Conservation (phyloP, 73 alveolate genomes). For the Paramecium caudatum region DNA sequence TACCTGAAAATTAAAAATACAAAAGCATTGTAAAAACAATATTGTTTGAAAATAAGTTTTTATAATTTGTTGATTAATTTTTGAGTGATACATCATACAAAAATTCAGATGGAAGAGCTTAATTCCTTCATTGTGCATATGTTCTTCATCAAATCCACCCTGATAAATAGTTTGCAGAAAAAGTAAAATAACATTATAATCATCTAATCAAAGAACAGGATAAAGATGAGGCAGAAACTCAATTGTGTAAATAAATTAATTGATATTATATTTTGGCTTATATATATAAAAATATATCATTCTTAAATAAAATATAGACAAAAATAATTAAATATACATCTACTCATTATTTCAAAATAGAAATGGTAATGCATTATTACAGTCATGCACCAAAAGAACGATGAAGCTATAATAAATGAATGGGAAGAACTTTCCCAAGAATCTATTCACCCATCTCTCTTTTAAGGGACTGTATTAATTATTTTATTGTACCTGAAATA, state of each 20-base stretch:
- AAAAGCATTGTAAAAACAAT: slow-evolving; percentile 61
- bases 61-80: background rate
- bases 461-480: slow-evolving; percentile 17
- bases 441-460: slow-evolving; percentile 32
- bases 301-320: too few species aligned
- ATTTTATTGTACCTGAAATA: background rate
- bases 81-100: background rate
- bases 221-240: background rate
- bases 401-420: slow-evolving; percentile 32
- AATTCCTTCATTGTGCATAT: background rate
- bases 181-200: background rate
- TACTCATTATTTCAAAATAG: background rate
- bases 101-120: background rate
- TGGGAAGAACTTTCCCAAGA: slow-evolving; percentile 29
- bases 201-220: background rate
- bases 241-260: background rate
- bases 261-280: too few species aligned
- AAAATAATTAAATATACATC: too few species aligned
- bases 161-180: background rate
- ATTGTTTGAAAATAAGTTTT: slow-evolving; percentile 30
- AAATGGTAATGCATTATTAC: slow-evolving; percentile 32
- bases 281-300: too few species aligned
- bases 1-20: slow-evolving; percentile 65
- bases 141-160: background rate
- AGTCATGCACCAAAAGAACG: slow-evolving; percentile 1